Evolutionary conservation across 176 grass and related monocot species (phyloP).

Genomic region (Paspalum vaginatum): DNA sequence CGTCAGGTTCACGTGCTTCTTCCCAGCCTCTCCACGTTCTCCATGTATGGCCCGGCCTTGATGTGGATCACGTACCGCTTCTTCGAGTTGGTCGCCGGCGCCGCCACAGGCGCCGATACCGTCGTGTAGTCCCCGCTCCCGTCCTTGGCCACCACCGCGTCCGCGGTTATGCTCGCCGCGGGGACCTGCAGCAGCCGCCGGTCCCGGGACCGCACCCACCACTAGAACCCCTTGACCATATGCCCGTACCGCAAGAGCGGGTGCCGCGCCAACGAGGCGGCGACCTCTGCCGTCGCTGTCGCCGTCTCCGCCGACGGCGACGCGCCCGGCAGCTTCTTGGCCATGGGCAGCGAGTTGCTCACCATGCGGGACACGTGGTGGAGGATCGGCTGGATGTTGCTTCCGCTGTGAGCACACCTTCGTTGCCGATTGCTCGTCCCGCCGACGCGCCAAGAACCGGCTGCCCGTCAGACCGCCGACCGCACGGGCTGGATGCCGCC

Average conservation of each 20-base stretch:
- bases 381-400: constrained; percentile 51
- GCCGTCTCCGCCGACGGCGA: neutral
- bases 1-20: constrained; percentile 71
- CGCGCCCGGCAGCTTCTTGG: constrained; percentile 59
- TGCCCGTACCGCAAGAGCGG: constrained; percentile 69
- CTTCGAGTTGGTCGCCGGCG: constrained; percentile 55
- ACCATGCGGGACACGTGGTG: constrained; percentile 60
- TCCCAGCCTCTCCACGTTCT: constrained; percentile 87
- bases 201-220: constrained; percentile 59
- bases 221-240: constrained; percentile 58
- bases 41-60: constrained; percentile 83
- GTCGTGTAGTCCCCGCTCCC: constrained; percentile 73
- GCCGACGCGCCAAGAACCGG: too few species aligned
- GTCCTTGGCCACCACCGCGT: constrained; percentile 73
- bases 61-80: constrained; percentile 81
- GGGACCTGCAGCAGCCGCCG: constrained; percentile 70
- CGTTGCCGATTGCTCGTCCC: too few species aligned
- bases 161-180: constrained; percentile 14
- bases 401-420: too few species aligned
- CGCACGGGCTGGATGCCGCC: too few species aligned
- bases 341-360: constrained; percentile 90
- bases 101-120: constrained; percentile 65
- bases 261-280: constrained; percentile 25
- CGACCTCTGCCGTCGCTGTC: neutral
- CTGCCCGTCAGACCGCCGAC: too few species aligned